These are phyloP conservation scores for Thecaphora thlaspeos DNA, from an alignment of 1,284 basidiomycete species.

Conservation along the genomic window DNA sequence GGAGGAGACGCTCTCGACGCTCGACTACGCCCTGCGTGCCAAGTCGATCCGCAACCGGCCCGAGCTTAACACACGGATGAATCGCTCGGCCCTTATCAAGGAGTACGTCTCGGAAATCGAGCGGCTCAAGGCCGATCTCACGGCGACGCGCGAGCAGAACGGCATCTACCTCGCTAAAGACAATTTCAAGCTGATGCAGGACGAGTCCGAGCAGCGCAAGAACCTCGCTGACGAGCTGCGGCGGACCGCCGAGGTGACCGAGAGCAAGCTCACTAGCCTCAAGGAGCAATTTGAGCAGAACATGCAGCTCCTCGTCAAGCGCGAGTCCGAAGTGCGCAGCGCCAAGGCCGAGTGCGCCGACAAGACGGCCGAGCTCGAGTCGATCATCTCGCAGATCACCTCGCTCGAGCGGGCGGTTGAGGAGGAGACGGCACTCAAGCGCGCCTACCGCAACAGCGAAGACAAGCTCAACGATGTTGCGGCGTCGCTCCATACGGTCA, in stretches of 20 bases:
- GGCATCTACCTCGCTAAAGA: slow-evolving; percentile 52
- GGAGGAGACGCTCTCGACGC: slow-evolving; percentile 95
- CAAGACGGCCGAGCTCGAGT: slow-evolving; percentile 35
- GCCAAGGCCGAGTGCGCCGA: slow-evolving; percentile 38
- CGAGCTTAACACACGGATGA: slow-evolving; percentile 91
- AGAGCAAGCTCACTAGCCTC: slow-evolving; percentile 48
- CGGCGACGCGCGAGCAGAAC: slow-evolving; percentile 59
- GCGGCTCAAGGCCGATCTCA: slow-evolving; percentile 82
- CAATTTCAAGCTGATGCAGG: slow-evolving; percentile 43
- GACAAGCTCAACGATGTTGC: slow-evolving; percentile 71
- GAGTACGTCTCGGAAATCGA: slow-evolving; percentile 97
- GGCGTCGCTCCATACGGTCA: slow-evolving; percentile 67
- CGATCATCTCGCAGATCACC: slow-evolving; percentile 26
- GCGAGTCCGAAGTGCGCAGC: slow-evolving; percentile 40
- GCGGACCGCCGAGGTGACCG: slow-evolving; percentile 44
- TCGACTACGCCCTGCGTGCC: slow-evolving; percentile 94
- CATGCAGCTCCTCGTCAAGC: slow-evolving; percentile 50
- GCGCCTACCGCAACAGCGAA: slow-evolving; percentile 77
- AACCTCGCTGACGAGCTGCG: slow-evolving; percentile 41
- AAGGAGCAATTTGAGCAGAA: slow-evolving; percentile 56
- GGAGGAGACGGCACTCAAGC: slow-evolving; percentile 65
- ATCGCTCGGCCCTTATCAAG: slow-evolving; percentile 84
- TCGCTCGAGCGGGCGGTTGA: slow-evolving; percentile 31
- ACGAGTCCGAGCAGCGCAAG: slow-evolving; percentile 40
- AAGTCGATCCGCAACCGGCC: slow-evolving; percentile 96